phyloP scores from a whole-genome alignment of 1,139 yeast species.

The Taiozyma onychis region DNA sequence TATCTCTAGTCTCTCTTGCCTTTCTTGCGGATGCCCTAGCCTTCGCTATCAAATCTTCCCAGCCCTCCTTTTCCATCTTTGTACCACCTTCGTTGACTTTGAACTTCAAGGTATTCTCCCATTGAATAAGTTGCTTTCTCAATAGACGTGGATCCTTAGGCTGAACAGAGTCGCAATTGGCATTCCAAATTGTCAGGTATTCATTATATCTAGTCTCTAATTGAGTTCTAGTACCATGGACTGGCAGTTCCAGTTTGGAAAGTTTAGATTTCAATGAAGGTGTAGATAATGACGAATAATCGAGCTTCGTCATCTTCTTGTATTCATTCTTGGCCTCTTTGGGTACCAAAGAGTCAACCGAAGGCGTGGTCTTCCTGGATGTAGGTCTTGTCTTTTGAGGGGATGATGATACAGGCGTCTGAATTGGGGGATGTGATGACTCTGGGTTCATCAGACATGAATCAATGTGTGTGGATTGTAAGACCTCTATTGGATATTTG shows the following conservation, averaged over 20 bases:
- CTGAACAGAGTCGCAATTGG: constrained; percentile 70
- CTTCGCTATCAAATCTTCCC: constrained; percentile 40
- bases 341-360: constrained; percentile 4
- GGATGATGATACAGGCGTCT: constrained; percentile 1
- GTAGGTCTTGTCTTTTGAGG: background rate
- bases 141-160: constrained; percentile 58
- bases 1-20: background rate
- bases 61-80: constrained; percentile 41
- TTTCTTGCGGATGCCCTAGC: constrained; percentile 37
- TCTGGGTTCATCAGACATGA: constrained; percentile 42
- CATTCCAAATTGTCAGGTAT: constrained; percentile 73
- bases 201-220: constrained; percentile 72
- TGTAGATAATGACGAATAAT: constrained; percentile 54
- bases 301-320: constrained; percentile 49
- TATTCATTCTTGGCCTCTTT: constrained; percentile 5
- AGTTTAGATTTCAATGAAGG: constrained; percentile 60
- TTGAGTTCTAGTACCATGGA: constrained; percentile 56
- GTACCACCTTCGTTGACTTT: constrained; percentile 8
- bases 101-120: constrained; percentile 49
- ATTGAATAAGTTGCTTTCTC: constrained; percentile 49
- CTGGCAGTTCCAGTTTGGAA: constrained; percentile 47
- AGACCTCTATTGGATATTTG: constrained; percentile 46
- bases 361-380: background rate
- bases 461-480: constrained; percentile 70
- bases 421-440: constrained; percentile 1